These are phyloP conservation scores for Plasmodium vivax DNA, from an alignment of 169 alveolate species.

Conservation along the genomic window DNA sequence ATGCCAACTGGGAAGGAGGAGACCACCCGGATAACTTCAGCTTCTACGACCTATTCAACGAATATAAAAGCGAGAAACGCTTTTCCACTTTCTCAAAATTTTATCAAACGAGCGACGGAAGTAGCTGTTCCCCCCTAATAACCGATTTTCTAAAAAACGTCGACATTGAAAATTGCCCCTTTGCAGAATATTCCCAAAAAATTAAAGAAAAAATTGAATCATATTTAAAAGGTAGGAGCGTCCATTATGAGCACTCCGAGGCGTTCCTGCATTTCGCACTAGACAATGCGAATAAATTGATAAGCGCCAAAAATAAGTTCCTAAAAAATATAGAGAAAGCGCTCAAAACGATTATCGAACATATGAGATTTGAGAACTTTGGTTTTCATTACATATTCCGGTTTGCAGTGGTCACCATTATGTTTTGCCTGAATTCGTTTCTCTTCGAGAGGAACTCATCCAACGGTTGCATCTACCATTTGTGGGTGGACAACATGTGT, in stretches of 20 bases:
- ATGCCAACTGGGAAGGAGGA: background rate
- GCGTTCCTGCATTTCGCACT: conserved; percentile 13
- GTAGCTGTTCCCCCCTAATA: background rate
- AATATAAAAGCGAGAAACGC: background rate
- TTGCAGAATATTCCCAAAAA: conserved; percentile 13
- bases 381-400: conserved; percentile 24
- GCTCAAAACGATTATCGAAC: conserved; percentile 64
- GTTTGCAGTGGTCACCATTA: conserved; percentile 44
- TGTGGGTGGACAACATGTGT: background rate
- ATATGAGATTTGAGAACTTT: conserved; percentile 43
- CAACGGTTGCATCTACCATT: conserved; percentile 16
- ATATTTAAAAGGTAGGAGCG: conserved; percentile 12
- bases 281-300: conserved; percentile 33
- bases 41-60: conserved; percentile 7
- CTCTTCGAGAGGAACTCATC: conserved; percentile 52
- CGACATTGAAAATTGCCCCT: conserved; percentile 13
- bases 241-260: conserved; percentile 8
- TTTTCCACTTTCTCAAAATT: conserved; percentile 12
- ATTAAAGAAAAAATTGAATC: conserved; percentile 44
- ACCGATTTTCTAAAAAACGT: conserved; percentile 4
- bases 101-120: background rate
- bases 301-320: conserved; percentile 45
- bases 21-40: background rate
- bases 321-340: conserved; percentile 66
- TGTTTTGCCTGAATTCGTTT: conserved; percentile 45